Conservation (phyloP, 1,139 yeast species). For the Tardiomyces blankii region DNA sequence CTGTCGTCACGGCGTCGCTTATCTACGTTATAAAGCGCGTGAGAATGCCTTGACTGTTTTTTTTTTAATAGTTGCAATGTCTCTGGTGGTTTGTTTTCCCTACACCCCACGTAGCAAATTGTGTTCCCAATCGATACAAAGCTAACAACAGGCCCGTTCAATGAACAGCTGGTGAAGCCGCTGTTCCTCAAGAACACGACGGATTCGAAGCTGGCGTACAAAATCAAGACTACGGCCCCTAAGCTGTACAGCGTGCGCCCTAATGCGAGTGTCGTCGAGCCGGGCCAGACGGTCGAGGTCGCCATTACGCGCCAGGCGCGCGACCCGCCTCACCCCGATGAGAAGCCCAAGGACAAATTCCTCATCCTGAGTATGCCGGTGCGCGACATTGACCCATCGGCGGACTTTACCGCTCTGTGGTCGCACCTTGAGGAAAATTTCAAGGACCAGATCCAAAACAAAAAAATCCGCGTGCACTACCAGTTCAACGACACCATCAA, state of each 20-base stretch:
- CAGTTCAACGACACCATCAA: slow-evolving; percentile 16
- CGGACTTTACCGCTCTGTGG: slow-evolving; percentile 9
- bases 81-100: too few species aligned
- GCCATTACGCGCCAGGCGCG: slow-evolving; percentile 81
- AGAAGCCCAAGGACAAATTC: slow-evolving; percentile 84
- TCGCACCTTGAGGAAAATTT: slow-evolving; percentile 8
- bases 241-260: slow-evolving; percentile 94
- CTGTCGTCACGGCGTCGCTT: too few species aligned
- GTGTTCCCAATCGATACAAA: too few species aligned
- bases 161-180: slow-evolving; percentile 58
- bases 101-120: too few species aligned
- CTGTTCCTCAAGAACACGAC: slow-evolving; percentile 61
- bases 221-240: slow-evolving; percentile 98
- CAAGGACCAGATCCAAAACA: slow-evolving; percentile 16
- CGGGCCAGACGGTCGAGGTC: slow-evolving; percentile 64
- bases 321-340: slow-evolving; percentile 59
- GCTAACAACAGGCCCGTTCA: slow-evolving; percentile 37
- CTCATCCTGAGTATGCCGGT: slow-evolving; percentile 80
- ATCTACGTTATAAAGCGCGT: too few species aligned
- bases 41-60: too few species aligned
- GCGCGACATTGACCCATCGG: slow-evolving; percentile 26
- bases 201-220: slow-evolving; percentile 59
- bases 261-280: slow-evolving; percentile 69
- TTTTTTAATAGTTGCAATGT: too few species aligned
- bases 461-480: slow-evolving; percentile 72